These are phyloP conservation scores for Clarireedia paspali DNA, from an alignment of 2,329 filamentous ascomycete species.

Conservation along the genomic window DNA sequence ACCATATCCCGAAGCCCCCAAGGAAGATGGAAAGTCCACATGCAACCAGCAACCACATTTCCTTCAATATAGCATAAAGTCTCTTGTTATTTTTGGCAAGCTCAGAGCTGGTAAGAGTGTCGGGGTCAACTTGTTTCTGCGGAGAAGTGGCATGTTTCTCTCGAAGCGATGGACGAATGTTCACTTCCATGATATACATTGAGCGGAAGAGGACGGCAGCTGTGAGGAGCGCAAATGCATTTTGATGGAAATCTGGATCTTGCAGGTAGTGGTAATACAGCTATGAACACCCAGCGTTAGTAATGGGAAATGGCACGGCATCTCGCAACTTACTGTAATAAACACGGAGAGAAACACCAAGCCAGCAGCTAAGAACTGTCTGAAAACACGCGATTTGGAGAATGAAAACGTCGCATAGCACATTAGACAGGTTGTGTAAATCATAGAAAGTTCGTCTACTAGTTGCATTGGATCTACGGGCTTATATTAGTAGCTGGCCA, in stretches of 20 bases:
- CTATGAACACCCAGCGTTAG: constrained; percentile 4
- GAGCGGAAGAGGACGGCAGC: constrained; percentile 47
- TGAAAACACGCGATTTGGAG: constrained; percentile 39
- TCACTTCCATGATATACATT: constrained; percentile 63
- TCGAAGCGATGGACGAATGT: constrained; percentile 46
- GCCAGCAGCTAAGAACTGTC: constrained; percentile 41
- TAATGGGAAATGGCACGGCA: background rate
- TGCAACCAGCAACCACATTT: constrained; percentile 62
- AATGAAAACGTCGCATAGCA: constrained; percentile 62
- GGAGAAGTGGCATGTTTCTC: constrained; percentile 33
- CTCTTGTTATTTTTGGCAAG: constrained; percentile 44
- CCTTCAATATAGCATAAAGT: constrained; percentile 49
- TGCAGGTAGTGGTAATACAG: constrained; percentile 68
- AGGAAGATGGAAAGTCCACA: constrained; percentile 56
- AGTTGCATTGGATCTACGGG: constrained; percentile 59
- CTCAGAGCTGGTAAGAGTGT: constrained; percentile 53
- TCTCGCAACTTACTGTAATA: constrained; percentile 40
- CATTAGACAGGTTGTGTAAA: constrained; percentile 65
- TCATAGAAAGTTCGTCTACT: constrained; percentile 64
- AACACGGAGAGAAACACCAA: constrained; percentile 46
- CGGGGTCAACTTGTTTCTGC: constrained; percentile 24
- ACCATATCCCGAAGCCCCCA: constrained; percentile 61
- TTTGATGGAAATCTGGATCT: constrained; percentile 66
- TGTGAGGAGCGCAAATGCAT: constrained; percentile 57
- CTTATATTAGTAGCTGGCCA: background rate